Evolutionary conservation across 2,329 filamentous ascomycete genomes (phyloP), one percentile per base, ranked within the genome.

Genomic region (Alternaria novae-zelandiae): DNA sequence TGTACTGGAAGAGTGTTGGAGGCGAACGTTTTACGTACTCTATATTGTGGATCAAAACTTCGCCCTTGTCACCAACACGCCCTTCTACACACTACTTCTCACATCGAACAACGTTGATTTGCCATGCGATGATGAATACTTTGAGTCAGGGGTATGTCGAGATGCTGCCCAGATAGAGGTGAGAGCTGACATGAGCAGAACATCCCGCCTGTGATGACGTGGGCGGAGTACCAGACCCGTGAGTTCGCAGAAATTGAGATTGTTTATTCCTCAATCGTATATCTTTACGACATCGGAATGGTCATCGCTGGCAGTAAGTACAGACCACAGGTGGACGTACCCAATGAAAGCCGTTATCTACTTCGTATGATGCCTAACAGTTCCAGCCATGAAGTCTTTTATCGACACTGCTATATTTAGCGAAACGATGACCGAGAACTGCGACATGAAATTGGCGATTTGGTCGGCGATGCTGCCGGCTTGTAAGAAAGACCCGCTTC

Each of bases 1-100:
- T 0, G 83, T 94, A 1, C 77, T 94, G 3, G 92, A 94, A 75
- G 94, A 97, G 79, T 93, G 90, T 74, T 91, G 92, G 87, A 87
- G 93, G 26, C 86, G 94, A 57, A 97, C 94, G 1, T 97, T 93
- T 91, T 97, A 94, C 91, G 92, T 88, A 70, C 67, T 92, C 6
- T 92, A 90, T 72, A 85, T 93, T 23, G 86, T 92, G 8, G 93
- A 96, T 75, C 92, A 91, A 54, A 90, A 96, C 85, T 86, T 96
- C 64, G 91, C 93, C 4, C 91, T 92, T 4, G 88, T 96, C 66
- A 90, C 90, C 68, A 87, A 88, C n/a, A 86, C 87, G 64, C 91
- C 90, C 26, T 89, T 87, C 56, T 91, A 91, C 74, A 76, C 85
- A 6, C 83, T 92, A 28, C 90, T 88, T 66, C 87, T 89, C 57